These are phyloP conservation scores for Phytophthora fragariae DNA, from an alignment of 352 stramenopile species.

Conservation along the genomic window DNA sequence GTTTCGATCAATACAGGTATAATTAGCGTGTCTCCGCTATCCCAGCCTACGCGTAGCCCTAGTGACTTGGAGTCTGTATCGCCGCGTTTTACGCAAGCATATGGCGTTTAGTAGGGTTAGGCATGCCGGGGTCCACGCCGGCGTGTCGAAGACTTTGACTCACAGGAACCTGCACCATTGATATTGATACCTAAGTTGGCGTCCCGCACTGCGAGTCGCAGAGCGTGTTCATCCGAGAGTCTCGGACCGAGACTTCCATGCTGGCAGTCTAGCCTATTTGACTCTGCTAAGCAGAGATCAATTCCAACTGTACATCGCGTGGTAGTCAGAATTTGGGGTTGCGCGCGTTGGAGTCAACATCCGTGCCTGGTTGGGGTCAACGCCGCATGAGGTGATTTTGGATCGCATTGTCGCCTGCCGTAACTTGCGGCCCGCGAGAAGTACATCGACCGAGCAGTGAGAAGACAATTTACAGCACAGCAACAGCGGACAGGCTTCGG, in stretches of 20 bases:
- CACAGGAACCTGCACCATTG: too few species aligned
- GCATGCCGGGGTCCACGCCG: constrained; percentile 1
- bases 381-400: background rate
- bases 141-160: constrained; percentile 3
- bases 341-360: background rate
- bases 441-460: background rate
- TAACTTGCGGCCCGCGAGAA: background rate
- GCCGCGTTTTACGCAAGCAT: background rate
- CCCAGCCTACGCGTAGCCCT: too few species aligned
- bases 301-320: background rate
- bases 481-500: background rate
- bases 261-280: too few species aligned
- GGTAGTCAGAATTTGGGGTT: background rate
- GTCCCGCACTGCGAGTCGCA: background rate
- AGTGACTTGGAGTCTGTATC: constrained; percentile 11
- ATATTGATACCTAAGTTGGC: background rate
- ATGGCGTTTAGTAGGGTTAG: constrained; percentile 12
- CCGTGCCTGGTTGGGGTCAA: background rate
- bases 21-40: too few species aligned
- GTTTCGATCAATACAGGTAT: too few species aligned
- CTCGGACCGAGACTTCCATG: too few species aligned
- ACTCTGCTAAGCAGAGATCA: too few species aligned
- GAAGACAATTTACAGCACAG: background rate
- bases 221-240: too few species aligned
- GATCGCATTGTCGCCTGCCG: background rate